Base-by-base conservation (phyloP, 2,329 filamentous ascomycete genomes). In the Xylaria sp. region DNA sequence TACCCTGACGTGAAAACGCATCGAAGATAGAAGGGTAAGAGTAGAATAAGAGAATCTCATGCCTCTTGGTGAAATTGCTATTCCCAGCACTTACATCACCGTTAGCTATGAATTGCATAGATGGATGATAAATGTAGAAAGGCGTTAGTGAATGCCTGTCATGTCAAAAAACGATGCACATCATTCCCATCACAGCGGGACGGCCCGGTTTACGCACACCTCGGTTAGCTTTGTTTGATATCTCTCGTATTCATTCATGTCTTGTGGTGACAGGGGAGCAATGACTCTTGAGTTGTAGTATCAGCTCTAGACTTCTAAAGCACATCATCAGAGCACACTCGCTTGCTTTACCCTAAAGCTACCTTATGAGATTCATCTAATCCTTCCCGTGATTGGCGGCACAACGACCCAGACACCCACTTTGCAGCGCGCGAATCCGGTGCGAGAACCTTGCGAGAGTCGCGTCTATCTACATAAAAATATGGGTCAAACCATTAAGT, bases 101-200 rank as follows among this genome's bases (percentile, higher is more conserved):
- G 4, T 28, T n/a, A 12, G 21, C 14, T 31, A 42, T 42, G 5
- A 37, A 19, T 53, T 17, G 17, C 23, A 4, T 17, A 17, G 5
- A 28, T 33, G 12, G 23, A 56, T 14, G 12, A 42, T 17, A 11
- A 25, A 47, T 54, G 40, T 19, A 43, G 51, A 17, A 15, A 31
- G 40, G 8, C 33, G 38, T 17, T 11, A 28, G 38, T 33, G 9
- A n/a, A 43, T 17, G 19, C 35, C 35, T 15, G n/a, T 17, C 28
- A 49, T 35, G 43, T n/a, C 38, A 57, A 28, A 31, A 28, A 42
- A 4, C 53, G 28, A 49, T 61, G 57, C 53, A 51, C 35, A 53
- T 61, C 62, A 61, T 61, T 54, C 40, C 52, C 38, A 31, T 61
- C 57, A 28, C 42, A 43, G 57, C 62, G 62, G 62, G 57, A 55